These are phyloP conservation scores for Phialophora verrucosa DNA, from an alignment of 2,329 filamentous ascomycete species.

Conservation along the genomic window DNA sequence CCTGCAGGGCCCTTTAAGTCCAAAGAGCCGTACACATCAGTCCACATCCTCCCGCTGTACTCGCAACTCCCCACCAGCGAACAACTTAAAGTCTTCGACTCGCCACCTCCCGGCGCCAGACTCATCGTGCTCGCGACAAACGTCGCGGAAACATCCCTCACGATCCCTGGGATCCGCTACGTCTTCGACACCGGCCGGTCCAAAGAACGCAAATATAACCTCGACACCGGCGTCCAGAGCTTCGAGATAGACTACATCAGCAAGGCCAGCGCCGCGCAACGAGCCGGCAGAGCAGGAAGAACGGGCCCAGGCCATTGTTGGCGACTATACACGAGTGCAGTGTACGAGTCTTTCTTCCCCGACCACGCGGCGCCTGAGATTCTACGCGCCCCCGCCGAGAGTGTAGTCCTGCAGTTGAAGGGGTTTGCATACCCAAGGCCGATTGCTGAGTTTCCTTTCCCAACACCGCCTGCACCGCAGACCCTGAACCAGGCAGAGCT, in stretches of 20 bases:
- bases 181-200: constrained; percentile 93
- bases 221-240: constrained; percentile 88
- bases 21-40: constrained; percentile 66
- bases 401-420: constrained; percentile 90
- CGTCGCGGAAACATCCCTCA: constrained; percentile 95
- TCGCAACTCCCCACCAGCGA: constrained; percentile 89
- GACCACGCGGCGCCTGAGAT: constrained; percentile 89
- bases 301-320: constrained; percentile 97
- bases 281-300: constrained; percentile 90
- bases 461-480: constrained; percentile 79
- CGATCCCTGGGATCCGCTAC: constrained; percentile 92
- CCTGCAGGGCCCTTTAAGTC: constrained; percentile 34
- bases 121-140: constrained; percentile 93
- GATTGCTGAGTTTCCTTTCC: constrained; percentile 93
- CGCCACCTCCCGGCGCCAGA: constrained; percentile 79
- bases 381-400: constrained; percentile 87
- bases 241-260: constrained; percentile 97
- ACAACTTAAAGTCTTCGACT: constrained; percentile 87
- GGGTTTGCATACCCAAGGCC: constrained; percentile 83
- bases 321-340: constrained; percentile 88
- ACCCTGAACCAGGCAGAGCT: constrained; percentile 84
- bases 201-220: constrained; percentile 90
- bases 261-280: constrained; percentile 91
- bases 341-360: constrained; percentile 84
- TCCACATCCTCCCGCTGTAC: constrained; percentile 92